Evolutionary conservation across 495 filamentous ascomycete species (phyloP).

Genomic region (Talaromyces liani): DNA sequence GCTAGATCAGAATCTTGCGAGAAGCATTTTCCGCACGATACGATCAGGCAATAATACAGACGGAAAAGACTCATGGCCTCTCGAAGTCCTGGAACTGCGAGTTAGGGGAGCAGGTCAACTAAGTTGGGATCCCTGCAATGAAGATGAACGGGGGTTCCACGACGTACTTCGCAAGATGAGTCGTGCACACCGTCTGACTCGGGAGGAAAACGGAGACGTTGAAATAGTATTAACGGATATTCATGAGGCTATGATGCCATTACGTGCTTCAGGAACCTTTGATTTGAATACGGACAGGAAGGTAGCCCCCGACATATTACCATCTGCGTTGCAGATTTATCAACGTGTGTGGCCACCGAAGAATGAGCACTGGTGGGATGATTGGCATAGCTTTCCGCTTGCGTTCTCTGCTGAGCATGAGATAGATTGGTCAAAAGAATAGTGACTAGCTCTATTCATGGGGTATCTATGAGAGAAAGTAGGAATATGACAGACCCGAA

Average conservation of each 20-base stretch:
- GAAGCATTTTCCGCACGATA: neutral
- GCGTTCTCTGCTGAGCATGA: neutral
- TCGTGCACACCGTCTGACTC: neutral
- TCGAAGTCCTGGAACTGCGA: neutral
- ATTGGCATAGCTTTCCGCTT: neutral
- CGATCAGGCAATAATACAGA: neutral
- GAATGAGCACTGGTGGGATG: neutral
- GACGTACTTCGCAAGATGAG: neutral
- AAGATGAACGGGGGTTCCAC: neutral
- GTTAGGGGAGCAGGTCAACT: neutral
- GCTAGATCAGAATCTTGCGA: too few species aligned
- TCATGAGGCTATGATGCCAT: neutral
- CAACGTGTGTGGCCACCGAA: neutral
- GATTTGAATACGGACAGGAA: neutral
- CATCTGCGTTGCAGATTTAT: neutral
- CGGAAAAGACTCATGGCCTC: neutral
- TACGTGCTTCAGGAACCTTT: neutral
- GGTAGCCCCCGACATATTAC: neutral
- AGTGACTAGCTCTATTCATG: neutral
- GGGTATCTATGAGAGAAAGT: conserved; percentile 4
- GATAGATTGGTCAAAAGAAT: neutral
- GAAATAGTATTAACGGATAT: neutral
- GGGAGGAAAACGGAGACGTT: neutral
- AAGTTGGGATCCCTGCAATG: neutral
- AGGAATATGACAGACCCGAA: neutral